Evolutionary conservation across 805 yeast genomes (phyloP), one percentile per base, ranked within the genome.

Genomic region (Komagataella ulmi): DNA sequence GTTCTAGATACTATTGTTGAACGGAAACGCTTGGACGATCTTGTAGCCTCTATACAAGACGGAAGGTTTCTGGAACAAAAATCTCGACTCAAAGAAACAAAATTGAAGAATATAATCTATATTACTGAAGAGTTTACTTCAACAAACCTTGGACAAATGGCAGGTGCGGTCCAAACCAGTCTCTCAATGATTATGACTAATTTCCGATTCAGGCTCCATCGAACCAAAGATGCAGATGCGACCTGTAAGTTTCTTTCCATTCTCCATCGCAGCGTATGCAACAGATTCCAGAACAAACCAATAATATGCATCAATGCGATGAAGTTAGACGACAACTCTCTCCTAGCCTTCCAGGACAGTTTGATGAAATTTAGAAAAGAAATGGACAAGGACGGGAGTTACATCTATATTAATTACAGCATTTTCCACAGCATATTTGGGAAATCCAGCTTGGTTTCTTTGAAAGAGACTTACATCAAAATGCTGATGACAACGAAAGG

Each of bases 11-110:
- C 79, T 55, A 84, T 93, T n/a, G 75, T 91, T 48, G 99, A 93
- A 68, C 73, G 99, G 44, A 93, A 93, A 65, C 70, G 97, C 52
- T 65, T 90, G 47, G 95, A 88, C 61, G 99, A 93, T 71, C 74
- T 93, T 59, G 85, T 85, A 0, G 61, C 72, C 40, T 86, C 96
- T 50, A 88, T 93, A 48, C 75, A 77, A 54, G 99, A 93, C 65
- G 96, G 96, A 2, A 69, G 99, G 49, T 89, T 85, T 59, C 72
- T 74, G 51, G 99, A 93, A 62, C 99, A 93, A 62, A 90, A 91
- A 61, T 67, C 74, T 17, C 74, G 99, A 51, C 69, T 93, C 53
- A 74, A 74, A 50, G 76, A 82, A 62, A 76, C 93, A 0, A 88
- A 86, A 0, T 68, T 90, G 60, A 68, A 69, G 17, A 75, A 85